These are phyloP conservation scores for Endocarpon pusillum DNA, from an alignment of 495 filamentous ascomycete genomes.

Conservation along the genomic window DNA sequence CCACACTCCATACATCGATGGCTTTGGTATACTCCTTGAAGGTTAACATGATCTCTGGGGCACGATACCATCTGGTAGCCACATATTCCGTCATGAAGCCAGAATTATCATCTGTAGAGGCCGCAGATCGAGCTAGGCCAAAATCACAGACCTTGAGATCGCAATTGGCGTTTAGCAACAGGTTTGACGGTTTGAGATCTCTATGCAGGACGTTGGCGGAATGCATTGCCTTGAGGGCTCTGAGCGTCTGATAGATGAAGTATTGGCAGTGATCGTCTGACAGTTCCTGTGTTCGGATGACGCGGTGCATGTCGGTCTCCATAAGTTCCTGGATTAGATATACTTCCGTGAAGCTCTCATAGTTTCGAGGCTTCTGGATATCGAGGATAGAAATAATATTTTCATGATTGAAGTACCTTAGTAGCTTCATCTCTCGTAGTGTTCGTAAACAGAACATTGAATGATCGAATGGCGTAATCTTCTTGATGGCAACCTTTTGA, in stretches of 20 bases:
- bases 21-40: slow-evolving; percentile 99
- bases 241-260: slow-evolving; percentile 99
- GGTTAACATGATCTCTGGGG: slow-evolving; percentile 99
- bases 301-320: slow-evolving; percentile 99
- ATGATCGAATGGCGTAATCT: slow-evolving; percentile 98
- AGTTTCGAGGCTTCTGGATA: slow-evolving; percentile 93
- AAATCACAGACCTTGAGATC: slow-evolving; percentile 99
- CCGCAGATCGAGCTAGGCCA: slow-evolving; percentile 81
- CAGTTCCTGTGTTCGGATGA: slow-evolving; percentile 95
- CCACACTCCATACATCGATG: slow-evolving; percentile 98
- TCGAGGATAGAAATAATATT: slow-evolving; percentile 99
- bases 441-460: slow-evolving; percentile 98
- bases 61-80: slow-evolving; percentile 96
- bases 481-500: slow-evolving; percentile 99
- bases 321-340: slow-evolving; percentile 99
- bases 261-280: slow-evolving; percentile 99
- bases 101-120: slow-evolving; percentile 92
- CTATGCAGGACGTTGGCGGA: slow-evolving; percentile 96
- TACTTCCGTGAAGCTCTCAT: slow-evolving; percentile 92
- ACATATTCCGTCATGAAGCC: slow-evolving; percentile 99
- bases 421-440: slow-evolving; percentile 96
- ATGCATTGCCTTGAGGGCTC: slow-evolving; percentile 97
- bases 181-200: slow-evolving; percentile 92
- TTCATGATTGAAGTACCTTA: slow-evolving; percentile 99
- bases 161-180: slow-evolving; percentile 96